These are phyloP conservation scores for Cladosporium sp. DNA, from an alignment of 2,329 filamentous ascomycete genomes.

Conservation along the genomic window DNA sequence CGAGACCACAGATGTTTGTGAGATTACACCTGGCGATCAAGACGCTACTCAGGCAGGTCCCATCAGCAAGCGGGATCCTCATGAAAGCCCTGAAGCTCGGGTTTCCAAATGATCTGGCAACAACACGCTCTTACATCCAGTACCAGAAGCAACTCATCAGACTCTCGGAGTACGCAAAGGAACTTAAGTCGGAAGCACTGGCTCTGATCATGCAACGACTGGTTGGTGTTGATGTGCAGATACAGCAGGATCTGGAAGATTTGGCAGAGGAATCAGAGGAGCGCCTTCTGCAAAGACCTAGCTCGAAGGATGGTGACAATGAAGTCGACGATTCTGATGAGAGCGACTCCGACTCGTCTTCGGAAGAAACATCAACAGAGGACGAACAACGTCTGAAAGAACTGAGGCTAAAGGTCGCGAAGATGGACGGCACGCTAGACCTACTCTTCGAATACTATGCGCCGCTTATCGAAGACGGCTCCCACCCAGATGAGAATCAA, in stretches of 20 bases:
- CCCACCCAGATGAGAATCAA: conserved; percentile 64
- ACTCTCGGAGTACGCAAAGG: conserved; percentile 72
- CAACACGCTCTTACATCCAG: conserved; percentile 73
- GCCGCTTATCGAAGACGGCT: conserved; percentile 65
- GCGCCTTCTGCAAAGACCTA: conserved; percentile 58
- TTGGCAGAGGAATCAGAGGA: conserved; percentile 83
- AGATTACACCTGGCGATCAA: conserved; percentile 73
- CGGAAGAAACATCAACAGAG: conserved; percentile 56
- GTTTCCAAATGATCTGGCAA: conserved; percentile 52
- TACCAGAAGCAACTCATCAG: conserved; percentile 82
- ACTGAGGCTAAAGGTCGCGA: conserved; percentile 77
- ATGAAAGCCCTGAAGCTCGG: conserved; percentile 43
- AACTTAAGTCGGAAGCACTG: conserved; percentile 74
- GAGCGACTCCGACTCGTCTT: conserved; percentile 65
- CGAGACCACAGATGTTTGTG: conserved; percentile 61
- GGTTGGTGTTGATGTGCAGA: conserved; percentile 92
- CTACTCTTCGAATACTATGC: conserved; percentile 81
- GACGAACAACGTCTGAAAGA: conserved; percentile 60
- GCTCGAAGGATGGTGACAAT: conserved; percentile 47
- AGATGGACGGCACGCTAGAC: conserved; percentile 87
- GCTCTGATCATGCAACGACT: conserved; percentile 79
- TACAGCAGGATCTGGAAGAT: conserved; percentile 90
- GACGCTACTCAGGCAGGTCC: conserved; percentile 75
- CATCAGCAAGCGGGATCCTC: conserved; percentile 69
- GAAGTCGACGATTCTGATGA: conserved; percentile 49